These are phyloP conservation scores for Ananas comosus DNA, from an alignment of 176 grass and related monocot genomes.

Conservation along the genomic window DNA sequence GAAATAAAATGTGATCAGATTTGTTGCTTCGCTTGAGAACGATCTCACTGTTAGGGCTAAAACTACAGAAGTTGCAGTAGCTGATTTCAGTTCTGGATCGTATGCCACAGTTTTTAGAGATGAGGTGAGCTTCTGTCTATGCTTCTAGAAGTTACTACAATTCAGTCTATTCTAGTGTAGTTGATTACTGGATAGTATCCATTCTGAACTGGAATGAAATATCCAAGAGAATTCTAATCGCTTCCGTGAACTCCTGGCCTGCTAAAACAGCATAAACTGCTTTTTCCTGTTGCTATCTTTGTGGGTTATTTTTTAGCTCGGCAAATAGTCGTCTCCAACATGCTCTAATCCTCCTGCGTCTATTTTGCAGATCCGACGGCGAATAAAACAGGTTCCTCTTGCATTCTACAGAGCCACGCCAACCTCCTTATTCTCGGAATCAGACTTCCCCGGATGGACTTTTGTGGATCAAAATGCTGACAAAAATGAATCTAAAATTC, in stretches of 20 bases:
- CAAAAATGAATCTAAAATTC: slow-evolving; percentile 14
- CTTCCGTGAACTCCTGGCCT: background rate
- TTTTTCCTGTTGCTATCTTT: background rate
- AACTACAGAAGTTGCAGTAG: slow-evolving; percentile 81
- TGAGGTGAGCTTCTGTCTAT: slow-evolving; percentile 37
- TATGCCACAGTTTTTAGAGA: slow-evolving; percentile 88
- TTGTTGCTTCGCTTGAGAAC: slow-evolving; percentile 74
- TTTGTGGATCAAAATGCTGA: slow-evolving; percentile 24
- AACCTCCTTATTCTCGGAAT: slow-evolving; percentile 44
- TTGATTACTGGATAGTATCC: no score
- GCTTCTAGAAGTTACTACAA: no score
- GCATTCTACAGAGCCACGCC: slow-evolving; percentile 84
- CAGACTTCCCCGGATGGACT: slow-evolving; percentile 89
- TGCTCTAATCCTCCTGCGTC: slow-evolving; percentile 17
- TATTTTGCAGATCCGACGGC: slow-evolving; percentile 55
- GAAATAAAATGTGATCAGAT: slow-evolving; percentile 35
- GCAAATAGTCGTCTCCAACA: background rate
- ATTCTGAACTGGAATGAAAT: no score
- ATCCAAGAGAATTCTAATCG: background rate
- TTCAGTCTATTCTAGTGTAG: no score
- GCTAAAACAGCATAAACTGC: background rate
- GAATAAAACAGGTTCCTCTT: slow-evolving; percentile 94
- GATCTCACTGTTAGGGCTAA: slow-evolving; percentile 86
- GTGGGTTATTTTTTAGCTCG: background rate
- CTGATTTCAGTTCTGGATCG: slow-evolving; percentile 84